Percentiles rank a stretch among this genome's conserved stretches.
Conservation (phyloP, 2,329 filamentous ascomycete genomes). For the Bipolaris bicolor region DNA sequence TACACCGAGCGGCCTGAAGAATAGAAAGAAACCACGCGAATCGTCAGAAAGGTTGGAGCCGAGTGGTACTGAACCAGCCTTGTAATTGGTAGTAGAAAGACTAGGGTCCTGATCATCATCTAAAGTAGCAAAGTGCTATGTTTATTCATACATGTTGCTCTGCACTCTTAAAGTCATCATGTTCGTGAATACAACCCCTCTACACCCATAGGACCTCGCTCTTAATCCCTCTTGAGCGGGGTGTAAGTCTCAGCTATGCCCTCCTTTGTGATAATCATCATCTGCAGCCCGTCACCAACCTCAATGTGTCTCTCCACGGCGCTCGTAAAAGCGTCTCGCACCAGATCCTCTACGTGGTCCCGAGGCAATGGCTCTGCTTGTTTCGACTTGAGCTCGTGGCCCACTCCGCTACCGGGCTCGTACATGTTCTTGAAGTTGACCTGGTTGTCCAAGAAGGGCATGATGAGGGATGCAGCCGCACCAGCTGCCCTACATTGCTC, state of each 20-base stretch:
- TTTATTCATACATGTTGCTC: constrained; percentile 29
- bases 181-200: constrained; percentile 41
- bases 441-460: constrained; percentile 99
- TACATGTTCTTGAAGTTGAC: constrained; percentile 99
- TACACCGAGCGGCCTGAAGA: background rate
- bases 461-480: constrained; percentile 91
- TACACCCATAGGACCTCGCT: constrained; percentile 16
- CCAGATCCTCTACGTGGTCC: constrained; percentile 79
- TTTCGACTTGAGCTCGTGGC: constrained; percentile 78
- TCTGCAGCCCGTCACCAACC: constrained; percentile 94
- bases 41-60: background rate
- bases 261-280: constrained; percentile 86
- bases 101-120: background rate
- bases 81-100: constrained; percentile 6
- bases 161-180: constrained; percentile 41
- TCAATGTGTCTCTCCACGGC: constrained; percentile 99
- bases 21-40: background rate
- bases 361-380: constrained; percentile 71
- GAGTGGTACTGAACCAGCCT: background rate
- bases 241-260: constrained; percentile 86
- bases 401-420: constrained; percentile 81
- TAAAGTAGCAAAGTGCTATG: constrained; percentile 17
- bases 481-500: constrained; percentile 95
- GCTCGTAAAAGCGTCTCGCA: constrained; percentile 97
- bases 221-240: constrained; percentile 72